These are phyloP conservation scores for Ophiostoma himal-ulmi DNA, from an alignment of 2,329 filamentous ascomycete species.

Conservation along the genomic window DNA sequence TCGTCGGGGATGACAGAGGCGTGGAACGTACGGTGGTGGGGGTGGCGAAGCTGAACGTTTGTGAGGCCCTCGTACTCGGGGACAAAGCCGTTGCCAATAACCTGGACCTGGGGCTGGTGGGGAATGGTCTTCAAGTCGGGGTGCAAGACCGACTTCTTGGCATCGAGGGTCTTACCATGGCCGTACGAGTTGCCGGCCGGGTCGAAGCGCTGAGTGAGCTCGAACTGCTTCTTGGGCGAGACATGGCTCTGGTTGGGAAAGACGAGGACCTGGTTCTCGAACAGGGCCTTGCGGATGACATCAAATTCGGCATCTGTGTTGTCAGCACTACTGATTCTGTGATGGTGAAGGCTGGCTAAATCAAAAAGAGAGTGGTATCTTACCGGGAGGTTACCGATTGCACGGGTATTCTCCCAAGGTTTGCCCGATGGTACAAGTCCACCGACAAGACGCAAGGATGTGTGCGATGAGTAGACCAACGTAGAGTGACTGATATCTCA, in stretches of 20 bases:
- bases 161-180: constrained; percentile 67
- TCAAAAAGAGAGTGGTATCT: constrained; percentile 16
- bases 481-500: not conserved
- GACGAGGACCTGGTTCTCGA: constrained; percentile 62
- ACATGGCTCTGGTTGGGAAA: constrained; percentile 62
- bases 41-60: constrained; percentile 64
- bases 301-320: constrained; percentile 56
- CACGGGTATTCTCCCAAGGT: constrained; percentile 29
- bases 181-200: constrained; percentile 59
- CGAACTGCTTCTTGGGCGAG: constrained; percentile 65
- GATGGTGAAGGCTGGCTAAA: not conserved
- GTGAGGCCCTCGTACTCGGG: constrained; percentile 63
- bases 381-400: constrained; percentile 30
- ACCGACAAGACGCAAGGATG: constrained; percentile 17
- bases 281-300: constrained; percentile 59
- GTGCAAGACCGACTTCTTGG: constrained; percentile 59
- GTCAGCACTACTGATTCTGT: not conserved
- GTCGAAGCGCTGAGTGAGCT: constrained; percentile 69
- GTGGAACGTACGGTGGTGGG: constrained; percentile 74
- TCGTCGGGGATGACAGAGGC: constrained; percentile 52
- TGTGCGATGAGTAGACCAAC: not conserved
- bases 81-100: constrained; percentile 71
- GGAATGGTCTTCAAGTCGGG: constrained; percentile 76
- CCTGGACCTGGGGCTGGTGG: constrained; percentile 72
- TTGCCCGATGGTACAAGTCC: constrained; percentile 12